phyloP scores from a whole-genome alignment of 352 stramenopile genomes.

The Aphanomyces astaci region DNA sequence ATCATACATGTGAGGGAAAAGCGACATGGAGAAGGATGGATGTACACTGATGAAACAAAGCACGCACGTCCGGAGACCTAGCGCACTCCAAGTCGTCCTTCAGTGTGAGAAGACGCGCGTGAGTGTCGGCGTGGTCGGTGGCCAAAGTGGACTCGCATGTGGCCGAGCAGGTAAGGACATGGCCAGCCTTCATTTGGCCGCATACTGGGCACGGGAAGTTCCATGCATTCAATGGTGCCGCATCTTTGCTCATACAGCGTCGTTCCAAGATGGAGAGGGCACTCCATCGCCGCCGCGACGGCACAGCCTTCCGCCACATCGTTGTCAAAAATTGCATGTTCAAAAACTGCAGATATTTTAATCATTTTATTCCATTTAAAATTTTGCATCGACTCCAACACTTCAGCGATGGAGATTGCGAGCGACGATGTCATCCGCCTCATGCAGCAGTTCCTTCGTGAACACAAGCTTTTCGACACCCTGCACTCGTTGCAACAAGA shows the following conservation, averaged over 20 bases:
- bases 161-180: slow-evolving; percentile 8
- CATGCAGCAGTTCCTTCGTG: slow-evolving; percentile 88
- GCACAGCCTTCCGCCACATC: background rate
- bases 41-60: background rate
- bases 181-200: background rate
- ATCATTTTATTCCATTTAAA: no score
- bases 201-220: slow-evolving; percentile 22
- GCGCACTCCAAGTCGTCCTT: background rate
- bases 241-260: background rate
- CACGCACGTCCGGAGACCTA: background rate
- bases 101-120: background rate
- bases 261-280: background rate
- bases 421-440: slow-evolving; percentile 76
- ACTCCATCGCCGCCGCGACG: background rate
- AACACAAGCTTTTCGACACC: slow-evolving; percentile 79
- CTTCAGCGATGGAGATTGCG: slow-evolving; percentile 32
- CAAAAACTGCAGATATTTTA: background rate
- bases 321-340: background rate
- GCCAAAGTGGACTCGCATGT: background rate
- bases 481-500: slow-evolving; percentile 84
- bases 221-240: slow-evolving; percentile 3
- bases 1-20: background rate
- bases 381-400: background rate
- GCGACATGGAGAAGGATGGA: background rate
- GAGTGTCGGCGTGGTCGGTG: background rate